Base-by-base conservation (phyloP, 257 asterid species). In the Petunia secreta region DNA sequence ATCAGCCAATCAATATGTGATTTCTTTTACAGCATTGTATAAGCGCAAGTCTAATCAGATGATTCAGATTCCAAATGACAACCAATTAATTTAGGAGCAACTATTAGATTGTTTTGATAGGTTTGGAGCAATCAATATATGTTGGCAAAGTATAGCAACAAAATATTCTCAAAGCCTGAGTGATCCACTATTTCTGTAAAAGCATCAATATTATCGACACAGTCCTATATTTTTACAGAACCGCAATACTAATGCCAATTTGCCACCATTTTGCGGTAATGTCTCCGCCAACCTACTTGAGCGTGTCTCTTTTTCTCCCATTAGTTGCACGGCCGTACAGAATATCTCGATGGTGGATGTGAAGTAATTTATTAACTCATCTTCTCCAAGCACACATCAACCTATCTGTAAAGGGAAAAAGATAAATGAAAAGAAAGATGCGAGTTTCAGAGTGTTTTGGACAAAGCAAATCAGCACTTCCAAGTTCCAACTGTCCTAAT, bases 51-150 rank as follows among this genome's bases (percentile, higher is more conserved):
- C 77, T 8, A 71, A 16, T 6, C 9, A 48, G 36, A 48, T 71
- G 59, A 71, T 71, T 69, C 16, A 9, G 77, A 71, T 34, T 48
- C 77, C 77, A 48, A 71, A 71, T 34, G 43, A 48, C 44, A 48
- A 10, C 34, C 60, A 48, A 1, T 50, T 2, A 48, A 48, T 71
- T 71, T 71, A 34, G 44, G 62, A 34, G 60, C 52, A 48, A 48
- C 11, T 6, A 48, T 10, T 50, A 0, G 34, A 34, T 34, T 5
- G 36, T 48, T 1, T 71, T 11, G 25, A 10, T 11, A 10, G 34
- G 34, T 8, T 71, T 16, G 44, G 44, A 25, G 34, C 43, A 25
- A 71, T 71, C 3, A 50, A 14, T 71, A 34, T 25, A 50, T 48
- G 60, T 3, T 71, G 34, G 13, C 25, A 71, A 50, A 48, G 60